These are phyloP conservation scores for Ensete ventricosum DNA, from an alignment of 176 grass and related monocot genomes.

Conservation along the genomic window DNA sequence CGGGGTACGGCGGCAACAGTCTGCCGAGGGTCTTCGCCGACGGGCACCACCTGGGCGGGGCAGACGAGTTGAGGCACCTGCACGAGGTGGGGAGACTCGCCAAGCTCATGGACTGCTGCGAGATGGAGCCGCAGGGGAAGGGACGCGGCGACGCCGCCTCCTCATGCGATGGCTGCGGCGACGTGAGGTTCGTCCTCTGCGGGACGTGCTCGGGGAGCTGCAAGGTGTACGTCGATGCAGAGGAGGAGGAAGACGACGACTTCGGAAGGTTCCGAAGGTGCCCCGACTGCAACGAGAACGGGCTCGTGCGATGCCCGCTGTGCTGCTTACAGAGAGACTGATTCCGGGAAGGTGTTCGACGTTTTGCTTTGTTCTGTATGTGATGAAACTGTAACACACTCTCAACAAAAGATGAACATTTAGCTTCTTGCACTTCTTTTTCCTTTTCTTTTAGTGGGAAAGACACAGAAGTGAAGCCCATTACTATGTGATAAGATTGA, in stretches of 20 bases:
- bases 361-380: too few species aligned
- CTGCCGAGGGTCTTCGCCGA: conserved; percentile 67
- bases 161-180: conserved; percentile 56
- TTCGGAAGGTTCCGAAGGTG: conserved; percentile 52
- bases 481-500: too few species aligned
- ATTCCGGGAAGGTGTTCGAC: too few species aligned
- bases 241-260: neutral
- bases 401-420: too few species aligned
- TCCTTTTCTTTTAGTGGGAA: too few species aligned
- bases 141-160: neutral
- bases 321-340: conserved; percentile 30
- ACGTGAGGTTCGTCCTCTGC: conserved; percentile 71
- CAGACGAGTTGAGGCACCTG: conserved; percentile 54
- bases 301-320: conserved; percentile 61
- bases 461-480: too few species aligned
- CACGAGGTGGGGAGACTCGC: conserved; percentile 66
- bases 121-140: conserved; percentile 26
- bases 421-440: too few species aligned
- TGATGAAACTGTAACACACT: too few species aligned
- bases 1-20: conserved; percentile 10
- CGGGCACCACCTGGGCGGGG: conserved; percentile 53
- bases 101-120: conserved; percentile 38
- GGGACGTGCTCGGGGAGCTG: conserved; percentile 86
- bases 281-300: conserved; percentile 87
- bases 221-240: conserved; percentile 63